Evolutionary conservation across 2,329 filamentous ascomycete species (phyloP).

Genomic region (Nemania sp.): DNA sequence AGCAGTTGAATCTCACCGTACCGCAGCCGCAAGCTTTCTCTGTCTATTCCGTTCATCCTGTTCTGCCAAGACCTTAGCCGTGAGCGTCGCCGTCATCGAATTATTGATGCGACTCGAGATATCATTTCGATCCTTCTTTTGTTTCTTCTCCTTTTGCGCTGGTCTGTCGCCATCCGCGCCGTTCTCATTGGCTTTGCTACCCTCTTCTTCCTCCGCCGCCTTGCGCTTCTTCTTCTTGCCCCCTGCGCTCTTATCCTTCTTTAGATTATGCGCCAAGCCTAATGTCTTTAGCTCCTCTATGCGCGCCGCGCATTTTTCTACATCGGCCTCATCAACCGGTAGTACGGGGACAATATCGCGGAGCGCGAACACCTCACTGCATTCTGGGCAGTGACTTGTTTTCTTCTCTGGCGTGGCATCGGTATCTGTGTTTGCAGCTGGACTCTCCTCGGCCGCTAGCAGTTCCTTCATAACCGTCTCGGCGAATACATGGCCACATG

Average conservation of each 20-base stretch:
- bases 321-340: constrained; percentile 76
- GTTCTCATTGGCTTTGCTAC: constrained; percentile 49
- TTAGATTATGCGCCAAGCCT: constrained; percentile 86
- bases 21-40: constrained; percentile 70
- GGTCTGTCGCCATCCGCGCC: constrained; percentile 29
- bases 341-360: constrained; percentile 88
- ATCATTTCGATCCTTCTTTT: constrained; percentile 50
- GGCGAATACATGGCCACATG: constrained; percentile 94
- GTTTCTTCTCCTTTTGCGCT: constrained; percentile 65
- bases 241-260: constrained; percentile 75
- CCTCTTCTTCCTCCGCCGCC: constrained; percentile 51
- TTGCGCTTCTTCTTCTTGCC: constrained; percentile 81
- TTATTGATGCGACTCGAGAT: constrained; percentile 81
- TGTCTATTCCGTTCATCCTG: constrained; percentile 85
- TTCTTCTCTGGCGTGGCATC: constrained; percentile 6
- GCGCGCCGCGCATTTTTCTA: constrained; percentile 73
- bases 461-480: constrained; percentile 87
- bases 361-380: constrained; percentile 77
- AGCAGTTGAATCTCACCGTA: constrained; percentile 33
- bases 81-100: constrained; percentile 83
- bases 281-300: constrained; percentile 75
- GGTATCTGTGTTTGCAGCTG: not conserved
- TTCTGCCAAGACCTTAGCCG: constrained; percentile 86
- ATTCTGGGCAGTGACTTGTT: constrained; percentile 76
- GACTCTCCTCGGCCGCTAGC: constrained; percentile 43